Conservation (phyloP, 2,329 filamentous ascomycete genomes). For the Fusarium papillatum region DNA sequence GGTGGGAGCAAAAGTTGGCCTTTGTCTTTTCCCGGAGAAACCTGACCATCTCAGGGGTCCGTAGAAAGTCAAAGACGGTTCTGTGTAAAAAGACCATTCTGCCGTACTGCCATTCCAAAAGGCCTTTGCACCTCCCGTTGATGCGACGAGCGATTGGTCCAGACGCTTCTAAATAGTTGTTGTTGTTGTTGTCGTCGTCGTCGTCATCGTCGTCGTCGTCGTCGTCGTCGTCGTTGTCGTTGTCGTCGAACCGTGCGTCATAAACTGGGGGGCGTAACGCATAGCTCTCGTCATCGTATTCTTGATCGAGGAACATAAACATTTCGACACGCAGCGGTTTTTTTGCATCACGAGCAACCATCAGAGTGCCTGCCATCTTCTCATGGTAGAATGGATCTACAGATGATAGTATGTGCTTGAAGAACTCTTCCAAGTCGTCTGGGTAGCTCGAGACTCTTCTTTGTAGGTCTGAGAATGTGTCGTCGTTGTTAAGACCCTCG, state of each 20-base stretch:
- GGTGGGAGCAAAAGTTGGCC: background rate
- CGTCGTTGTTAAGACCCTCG: background rate
- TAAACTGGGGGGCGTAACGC: background rate
- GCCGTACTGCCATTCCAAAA: background rate
- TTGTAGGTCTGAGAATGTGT: conserved; percentile 8
- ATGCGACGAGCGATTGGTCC: background rate
- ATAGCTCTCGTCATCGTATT: conserved; percentile 9
- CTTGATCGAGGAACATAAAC: conserved; percentile 11
- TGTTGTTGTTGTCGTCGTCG: no score
- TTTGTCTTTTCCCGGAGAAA: background rate
- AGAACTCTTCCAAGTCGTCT: conserved; percentile 16
- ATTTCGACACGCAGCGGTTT: background rate
- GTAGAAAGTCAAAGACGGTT: background rate
- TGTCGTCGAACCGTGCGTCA: background rate
- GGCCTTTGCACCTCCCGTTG: background rate
- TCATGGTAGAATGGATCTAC: conserved; percentile 13
- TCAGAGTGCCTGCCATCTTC: conserved; percentile 8
- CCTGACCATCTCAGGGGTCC: background rate
- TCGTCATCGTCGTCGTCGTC: background rate
- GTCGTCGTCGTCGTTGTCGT: no score
- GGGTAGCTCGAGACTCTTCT: conserved; percentile 15
- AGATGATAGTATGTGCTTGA: conserved; percentile 8
- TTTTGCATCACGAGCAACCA: conserved; percentile 7
- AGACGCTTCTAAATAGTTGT: background rate
- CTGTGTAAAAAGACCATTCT: conserved; percentile 4